Evolutionary conservation across 805 yeast genomes (phyloP), one percentile per base, ranked within the genome.

Genomic region (Schwanniomyces sp.): DNA sequence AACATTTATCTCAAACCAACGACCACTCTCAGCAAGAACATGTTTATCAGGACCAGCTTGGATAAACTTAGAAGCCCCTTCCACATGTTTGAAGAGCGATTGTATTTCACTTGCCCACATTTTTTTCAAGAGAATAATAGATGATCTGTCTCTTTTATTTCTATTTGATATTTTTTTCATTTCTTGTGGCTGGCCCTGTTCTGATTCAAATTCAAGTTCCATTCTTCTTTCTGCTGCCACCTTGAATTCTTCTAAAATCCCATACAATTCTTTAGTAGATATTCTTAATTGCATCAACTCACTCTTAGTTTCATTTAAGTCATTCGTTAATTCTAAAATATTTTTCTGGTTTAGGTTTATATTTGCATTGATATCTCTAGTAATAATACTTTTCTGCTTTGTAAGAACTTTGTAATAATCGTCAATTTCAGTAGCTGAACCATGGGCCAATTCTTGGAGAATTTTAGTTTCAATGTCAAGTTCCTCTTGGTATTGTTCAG

Each of bases 1-100:
- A 2, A 86, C 81, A 58, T 90, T 91, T 50, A 91, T 69, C 64
- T 91, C 96, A 48, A 79, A 81, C 97, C 97, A 91, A 42, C 91
- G 78, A 2, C 86, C 86, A 61, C 90, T 82, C 56, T 91, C 94
- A 8, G 83, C 79, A 16, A 89, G 68, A 2, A 91, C 80, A 63
- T 90, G 96, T 43, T 96, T 77, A 3, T 91, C 94, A 0, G 91
- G 89, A 7, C 80, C 63, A 1, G 88, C 81, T 17, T 90, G 86
- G 34, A 91, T 74, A 50, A 78, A 81, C 58, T 87, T 87, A 56
- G 88, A 91, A 0, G 96, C 91, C n/a, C 96, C 95, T 53, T 91
- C 96, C 12, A 91, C 96, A 52, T 86, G 89, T 55, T 82, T 82
- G 64, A 85, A 90, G 44, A 91, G 67, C 7, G 81, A 76, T 46